Percentiles rank a stretch among this genome's conserved stretches.
These are phyloP conservation scores for Phytophthora lateralis DNA, from an alignment of 352 stramenopile species.

Conservation along the genomic window DNA sequence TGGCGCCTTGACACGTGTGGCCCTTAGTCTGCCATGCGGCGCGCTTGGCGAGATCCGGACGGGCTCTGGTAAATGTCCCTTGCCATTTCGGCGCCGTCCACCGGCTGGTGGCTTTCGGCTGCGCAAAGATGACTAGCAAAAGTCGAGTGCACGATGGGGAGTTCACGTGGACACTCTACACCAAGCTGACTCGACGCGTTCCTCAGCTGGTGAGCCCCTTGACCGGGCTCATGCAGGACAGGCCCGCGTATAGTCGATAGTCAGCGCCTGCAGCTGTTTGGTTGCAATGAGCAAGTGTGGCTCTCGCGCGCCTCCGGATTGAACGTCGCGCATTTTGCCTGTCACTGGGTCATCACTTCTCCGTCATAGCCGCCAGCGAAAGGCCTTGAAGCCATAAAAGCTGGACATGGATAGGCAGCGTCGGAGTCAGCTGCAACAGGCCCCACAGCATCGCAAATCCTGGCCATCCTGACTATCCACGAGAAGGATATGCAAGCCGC, in stretches of 20 bases:
- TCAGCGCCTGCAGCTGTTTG: constrained; percentile 32
- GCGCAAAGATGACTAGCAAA: constrained; percentile 34
- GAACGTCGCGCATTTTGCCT: constrained; percentile 26
- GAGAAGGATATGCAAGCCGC: constrained; percentile 14
- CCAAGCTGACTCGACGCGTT: constrained; percentile 27
- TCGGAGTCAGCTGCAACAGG: constrained; percentile 36
- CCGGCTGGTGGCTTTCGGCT: constrained; percentile 13
- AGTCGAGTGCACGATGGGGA: constrained; percentile 12
- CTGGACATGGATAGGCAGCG: constrained; percentile 34
- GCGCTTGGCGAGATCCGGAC: constrained; percentile 27
- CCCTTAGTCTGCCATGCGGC: constrained; percentile 25
- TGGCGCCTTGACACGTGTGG: constrained; percentile 34
- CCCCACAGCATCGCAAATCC: constrained; percentile 39
- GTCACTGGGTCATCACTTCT: constrained; percentile 15
- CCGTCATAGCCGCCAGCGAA: constrained; percentile 11
- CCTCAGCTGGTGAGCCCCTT: constrained; percentile 29
- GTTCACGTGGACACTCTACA: constrained; percentile 23
- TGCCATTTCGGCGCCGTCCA: constrained; percentile 33
- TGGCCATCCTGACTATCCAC: constrained; percentile 35
- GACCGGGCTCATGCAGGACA: constrained; percentile 29
- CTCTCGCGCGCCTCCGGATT: constrained; percentile 18
- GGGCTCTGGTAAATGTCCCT: constrained; percentile 40
- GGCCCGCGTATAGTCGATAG: constrained; percentile 13
- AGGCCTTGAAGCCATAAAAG: constrained; percentile 37
- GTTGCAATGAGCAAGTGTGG: constrained; percentile 26